Base-by-base conservation (phyloP, 352 stramenopile species). In the Achlya hypogyna region DNA sequence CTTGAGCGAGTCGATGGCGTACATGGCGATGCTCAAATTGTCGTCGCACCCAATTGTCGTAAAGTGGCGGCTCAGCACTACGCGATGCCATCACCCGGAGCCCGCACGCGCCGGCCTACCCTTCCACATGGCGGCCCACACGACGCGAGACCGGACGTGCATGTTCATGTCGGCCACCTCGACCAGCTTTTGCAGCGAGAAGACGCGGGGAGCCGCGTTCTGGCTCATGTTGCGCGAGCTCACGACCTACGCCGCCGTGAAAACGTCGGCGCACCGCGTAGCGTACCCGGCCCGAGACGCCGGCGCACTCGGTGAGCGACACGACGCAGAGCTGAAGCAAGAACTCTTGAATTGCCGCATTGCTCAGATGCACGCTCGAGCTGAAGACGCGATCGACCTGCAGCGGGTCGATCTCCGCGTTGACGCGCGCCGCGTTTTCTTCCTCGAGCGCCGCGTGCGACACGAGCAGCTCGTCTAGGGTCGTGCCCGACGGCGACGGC, bases 131-230 rank as follows among this genome's bases (percentile, higher is more conserved):
- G 96, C 87, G n/a, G 93, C 88, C 97, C 97, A 99, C 9, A 98
- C 96, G 51, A 99, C 82, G 32, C 97, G 83, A 25, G 92, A 93
- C 10, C 98, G 89, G 32, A 82, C 91, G 62, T 97, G 82, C 96
- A 99, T 99, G 84, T 99, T 99, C 79, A 97, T 99, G 75, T 99
- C 97, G 1, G 97, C 97, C 16, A 99, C 97, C 81, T 99, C 98
- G 9, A 99, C 97, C 4, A 99, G 84, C 73, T 98, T 96, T 74
- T 99, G 97, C 58, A 99, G 78, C 52, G 91, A 98, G 72, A 98
- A 99, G 23, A 99, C 95, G n/a, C 97, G 91, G 9, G 60, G 60
- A 14, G 60, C 60, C 6, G 49, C 23, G 29, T 12, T 34, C 23
- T 54, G 29, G 28, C 99, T 99, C 78, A 97, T 99, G 74, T 99